Conservation (phyloP, 768 basidiomycete species). For the Rubroboletus satanas region DNA sequence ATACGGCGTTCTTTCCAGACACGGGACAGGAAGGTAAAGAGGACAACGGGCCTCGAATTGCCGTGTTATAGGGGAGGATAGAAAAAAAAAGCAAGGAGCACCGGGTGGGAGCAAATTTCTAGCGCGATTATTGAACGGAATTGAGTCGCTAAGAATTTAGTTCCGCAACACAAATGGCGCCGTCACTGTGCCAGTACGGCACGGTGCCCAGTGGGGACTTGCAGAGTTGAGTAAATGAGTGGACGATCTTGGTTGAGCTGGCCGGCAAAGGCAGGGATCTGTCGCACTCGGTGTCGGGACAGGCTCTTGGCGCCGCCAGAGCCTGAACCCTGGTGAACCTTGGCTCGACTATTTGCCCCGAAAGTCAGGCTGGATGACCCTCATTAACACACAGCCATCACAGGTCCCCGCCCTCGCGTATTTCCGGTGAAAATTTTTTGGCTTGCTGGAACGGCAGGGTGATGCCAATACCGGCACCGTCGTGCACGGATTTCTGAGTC, state of each 20-base stretch:
- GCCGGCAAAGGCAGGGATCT: constrained; percentile 14
- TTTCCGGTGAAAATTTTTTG: constrained; percentile 35
- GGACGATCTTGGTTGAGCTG: constrained; percentile 18
- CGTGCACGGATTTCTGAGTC: constrained; percentile 3
- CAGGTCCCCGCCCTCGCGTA: constrained; percentile 39
- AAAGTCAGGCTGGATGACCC: constrained; percentile 30
- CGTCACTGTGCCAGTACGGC: constrained; percentile 29
- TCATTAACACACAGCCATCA: constrained; percentile 37
- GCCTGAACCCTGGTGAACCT: constrained; percentile 30
- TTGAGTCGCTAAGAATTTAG: constrained; percentile 36
- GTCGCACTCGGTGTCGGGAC: constrained; percentile 21
- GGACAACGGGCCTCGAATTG: constrained; percentile 20
- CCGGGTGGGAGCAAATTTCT: constrained; percentile 31
- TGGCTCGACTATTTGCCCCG: constrained; percentile 31
- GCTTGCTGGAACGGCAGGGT: constrained; percentile 20
- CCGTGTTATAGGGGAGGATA: constrained; percentile 28
- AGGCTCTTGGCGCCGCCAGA: constrained; percentile 29
- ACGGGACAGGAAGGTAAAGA: constrained; percentile 22
- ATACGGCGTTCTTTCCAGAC: constrained; percentile 17
- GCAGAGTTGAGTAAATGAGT: constrained; percentile 27
- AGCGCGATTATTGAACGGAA: constrained; percentile 34
- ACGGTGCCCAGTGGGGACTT: constrained; percentile 22
- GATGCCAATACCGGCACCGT: constrained; percentile 6
- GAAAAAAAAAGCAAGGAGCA: constrained; percentile 28
- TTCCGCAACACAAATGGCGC: constrained; percentile 34